These are phyloP conservation scores for Saccharomycopsis selenospora DNA, from an alignment of 805 yeast genomes.

Conservation along the genomic window DNA sequence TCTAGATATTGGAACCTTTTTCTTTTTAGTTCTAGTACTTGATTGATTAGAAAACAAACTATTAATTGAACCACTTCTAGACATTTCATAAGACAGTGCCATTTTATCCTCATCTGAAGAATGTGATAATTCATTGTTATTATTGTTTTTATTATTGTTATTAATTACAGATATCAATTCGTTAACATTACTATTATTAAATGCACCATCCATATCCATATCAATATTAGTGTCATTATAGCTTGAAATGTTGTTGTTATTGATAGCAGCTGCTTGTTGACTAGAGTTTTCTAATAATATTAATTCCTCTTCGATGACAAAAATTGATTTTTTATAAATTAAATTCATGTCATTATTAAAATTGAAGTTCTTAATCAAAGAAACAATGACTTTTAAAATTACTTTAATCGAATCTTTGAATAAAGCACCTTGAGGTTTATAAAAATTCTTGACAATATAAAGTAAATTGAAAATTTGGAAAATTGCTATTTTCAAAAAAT, in stretches of 20 bases:
- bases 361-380: slow-evolving; percentile 14
- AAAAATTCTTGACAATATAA: slow-evolving; percentile 1
- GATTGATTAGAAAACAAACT: background rate
- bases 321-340: background rate
- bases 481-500: slow-evolving; percentile 5
- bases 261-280: background rate
- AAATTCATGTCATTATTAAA: background rate
- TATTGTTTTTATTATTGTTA: background rate
- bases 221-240: background rate
- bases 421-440: slow-evolving; percentile 2
- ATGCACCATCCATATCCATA: no score
- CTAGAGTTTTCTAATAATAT: background rate
- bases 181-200: background rate
- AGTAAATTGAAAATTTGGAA: slow-evolving; percentile 1
- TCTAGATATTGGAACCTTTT: background rate
- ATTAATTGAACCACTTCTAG: background rate
- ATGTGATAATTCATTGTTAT: background rate
- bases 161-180: background rate
- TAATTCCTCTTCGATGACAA: slow-evolving; percentile 1
- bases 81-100: slow-evolving; percentile 1
- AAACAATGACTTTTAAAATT: background rate
- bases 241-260: background rate
- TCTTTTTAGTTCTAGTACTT: background rate
- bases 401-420: slow-evolving; percentile 20
- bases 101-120: background rate